Base-by-base conservation (phyloP, 2,329 filamentous ascomycete genomes). In the Trichophyton mentagrophytes region DNA sequence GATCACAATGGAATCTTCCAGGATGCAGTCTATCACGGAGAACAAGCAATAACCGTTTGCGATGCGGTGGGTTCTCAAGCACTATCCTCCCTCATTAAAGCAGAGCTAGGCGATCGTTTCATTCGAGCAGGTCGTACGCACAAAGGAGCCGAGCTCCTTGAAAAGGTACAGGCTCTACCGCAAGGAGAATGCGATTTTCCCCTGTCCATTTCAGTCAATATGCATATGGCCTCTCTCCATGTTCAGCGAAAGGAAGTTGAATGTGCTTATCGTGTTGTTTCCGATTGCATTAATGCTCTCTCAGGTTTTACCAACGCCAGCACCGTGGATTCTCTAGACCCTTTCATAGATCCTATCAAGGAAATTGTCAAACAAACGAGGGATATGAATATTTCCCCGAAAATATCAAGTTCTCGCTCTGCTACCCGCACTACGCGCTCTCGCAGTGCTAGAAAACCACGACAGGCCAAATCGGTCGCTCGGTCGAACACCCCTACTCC, bases 1-100 rank as follows among this genome's bases (percentile, higher is more conserved):
- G 84, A 87, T 0, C 87, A 95, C 65, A 82, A 93, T 64, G 93
- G 93, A 30, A 82, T 95, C 74, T 89, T 90, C 65, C 85, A 89
- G 63, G 92, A 97, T 71, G 92, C 92, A 1, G 76, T 92, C 0
- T 93, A 91, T 70, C 95, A 95, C 66, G 86, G 87, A 1, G 87
- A 96, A 66, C 88, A 93, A 67, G 90, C 90, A 0, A 79, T 87
- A 60, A 89, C 87, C 67, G 82, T 95, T 62, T 89, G 89, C 22
- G 79, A 81, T 62, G 83, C 81, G n/a, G 82, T 88, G 7, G 78
- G 81, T 56, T 85, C 87, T 0, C 78, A 81, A 40, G 78, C 85
- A 11, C 74, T 80, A 1, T 70, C 77, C 30, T 72, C 77, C 20
- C 74, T 78, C 44, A 78, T 77, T 53, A 72, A 77, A 66, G 74